Percentiles rank a stretch among this genome's conserved stretches.
phyloP scores from a whole-genome alignment of 441 rosid genomes.

The Daphne laureola region DNA sequence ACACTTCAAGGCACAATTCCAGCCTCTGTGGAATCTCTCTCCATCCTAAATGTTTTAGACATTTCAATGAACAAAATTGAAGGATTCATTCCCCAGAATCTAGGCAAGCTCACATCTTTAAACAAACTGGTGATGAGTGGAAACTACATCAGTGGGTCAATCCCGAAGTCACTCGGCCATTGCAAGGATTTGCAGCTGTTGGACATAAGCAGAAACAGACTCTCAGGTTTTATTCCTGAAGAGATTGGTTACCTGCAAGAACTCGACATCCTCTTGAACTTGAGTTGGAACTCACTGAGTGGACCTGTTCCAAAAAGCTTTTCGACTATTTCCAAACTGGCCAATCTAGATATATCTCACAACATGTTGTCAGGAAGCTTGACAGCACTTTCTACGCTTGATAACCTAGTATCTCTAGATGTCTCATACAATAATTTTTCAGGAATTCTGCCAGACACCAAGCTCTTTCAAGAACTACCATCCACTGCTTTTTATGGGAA shows the following conservation, averaged over 20 bases:
- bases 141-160: conserved; percentile 42
- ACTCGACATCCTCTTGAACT: conserved; percentile 53
- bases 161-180: conserved; percentile 48
- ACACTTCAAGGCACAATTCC: conserved; percentile 46
- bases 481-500: conserved; percentile 40
- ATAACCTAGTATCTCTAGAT: conserved; percentile 54
- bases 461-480: conserved; percentile 49
- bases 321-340: conserved; percentile 49
- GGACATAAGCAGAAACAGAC: conserved; percentile 53
- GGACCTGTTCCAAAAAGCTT: conserved; percentile 56
- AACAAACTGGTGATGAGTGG: conserved; percentile 46
- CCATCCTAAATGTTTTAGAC: conserved; percentile 48
- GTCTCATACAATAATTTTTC: conserved; percentile 53
- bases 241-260: conserved; percentile 49
- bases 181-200: conserved; percentile 57
- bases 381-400: conserved; percentile 32
- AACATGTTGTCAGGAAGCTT: conserved; percentile 53
- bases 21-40: conserved; percentile 35
- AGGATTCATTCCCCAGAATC: conserved; percentile 42
- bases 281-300: conserved; percentile 50
- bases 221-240: conserved; percentile 45
- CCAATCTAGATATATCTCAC: conserved; percentile 58
- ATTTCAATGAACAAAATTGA: conserved; percentile 41
- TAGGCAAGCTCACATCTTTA: conserved; percentile 52
- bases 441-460: conserved; percentile 50